Percentiles rank a stretch among this genome's conserved stretches.
phyloP scores from a whole-genome alignment of 768 basidiomycete genomes.

The Mycena crocata region DNA sequence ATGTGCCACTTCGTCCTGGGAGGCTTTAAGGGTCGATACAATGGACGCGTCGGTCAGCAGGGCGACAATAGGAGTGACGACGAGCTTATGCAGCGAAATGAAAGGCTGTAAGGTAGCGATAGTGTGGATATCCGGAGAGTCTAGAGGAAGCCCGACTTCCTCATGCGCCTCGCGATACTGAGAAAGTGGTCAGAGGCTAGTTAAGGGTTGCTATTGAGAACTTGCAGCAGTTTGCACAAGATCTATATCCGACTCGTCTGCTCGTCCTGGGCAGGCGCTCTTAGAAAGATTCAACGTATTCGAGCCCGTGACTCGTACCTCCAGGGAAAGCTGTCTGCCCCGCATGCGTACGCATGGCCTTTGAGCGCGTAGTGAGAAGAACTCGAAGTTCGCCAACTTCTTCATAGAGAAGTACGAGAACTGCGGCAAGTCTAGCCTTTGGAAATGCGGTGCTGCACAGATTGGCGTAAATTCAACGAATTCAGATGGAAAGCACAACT shows the following conservation, averaged over 20 bases:
- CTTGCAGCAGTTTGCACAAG: conserved; percentile 82
- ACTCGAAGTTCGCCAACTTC: conserved; percentile 75
- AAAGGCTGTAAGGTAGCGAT: conserved; percentile 75
- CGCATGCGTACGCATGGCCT: conserved; percentile 76
- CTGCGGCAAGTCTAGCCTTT: conserved; percentile 70
- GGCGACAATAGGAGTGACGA: conserved; percentile 86
- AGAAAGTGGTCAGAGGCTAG: background rate
- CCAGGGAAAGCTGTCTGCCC: conserved; percentile 89
- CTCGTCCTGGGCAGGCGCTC: no score
- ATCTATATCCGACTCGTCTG: conserved; percentile 72
- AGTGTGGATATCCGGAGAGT: conserved; percentile 66
- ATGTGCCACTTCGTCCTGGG: conserved; percentile 75
- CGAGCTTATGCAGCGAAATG: conserved; percentile 71
- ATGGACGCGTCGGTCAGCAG: conserved; percentile 67
- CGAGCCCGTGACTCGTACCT: no score
- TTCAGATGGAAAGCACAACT: conserved; percentile 34
- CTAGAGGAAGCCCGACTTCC: conserved; percentile 79
- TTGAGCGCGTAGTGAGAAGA: conserved; percentile 88
- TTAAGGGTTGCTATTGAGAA: conserved; percentile 17
- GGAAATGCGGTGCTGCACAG: conserved; percentile 45
- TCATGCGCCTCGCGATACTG: conserved; percentile 89
- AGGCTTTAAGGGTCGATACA: conserved; percentile 64
- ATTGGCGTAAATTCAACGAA: conserved; percentile 32
- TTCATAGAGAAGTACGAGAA: conserved; percentile 85
- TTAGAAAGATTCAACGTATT: no score